Percentiles rank a stretch among this genome's conserved stretches.
phyloP scores from a whole-genome alignment of 164 flowering plant species.

The Euptelea pleiosperma region DNA sequence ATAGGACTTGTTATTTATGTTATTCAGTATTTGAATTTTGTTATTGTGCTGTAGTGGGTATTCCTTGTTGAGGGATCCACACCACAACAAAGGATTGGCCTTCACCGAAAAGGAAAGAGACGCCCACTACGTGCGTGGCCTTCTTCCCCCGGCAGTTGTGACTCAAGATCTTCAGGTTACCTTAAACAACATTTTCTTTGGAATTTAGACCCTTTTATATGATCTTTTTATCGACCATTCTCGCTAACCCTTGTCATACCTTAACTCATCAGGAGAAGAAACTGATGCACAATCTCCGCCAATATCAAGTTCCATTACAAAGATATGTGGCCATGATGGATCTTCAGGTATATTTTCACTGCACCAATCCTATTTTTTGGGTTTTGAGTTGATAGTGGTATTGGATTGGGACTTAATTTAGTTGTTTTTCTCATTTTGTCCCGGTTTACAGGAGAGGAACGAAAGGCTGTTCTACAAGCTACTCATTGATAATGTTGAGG shows the following conservation, averaged over 20 bases:
- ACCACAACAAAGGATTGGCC: conserved; percentile 75
- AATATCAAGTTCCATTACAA: conserved; percentile 76
- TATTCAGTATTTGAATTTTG: background rate
- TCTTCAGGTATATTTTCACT: conserved; percentile 47
- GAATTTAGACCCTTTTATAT: background rate
- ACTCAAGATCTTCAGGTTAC: conserved; percentile 68
- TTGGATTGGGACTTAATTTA: background rate
- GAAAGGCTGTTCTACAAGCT: conserved; percentile 77
- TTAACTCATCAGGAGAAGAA: conserved; percentile 59
- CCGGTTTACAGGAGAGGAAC: conserved; percentile 57
- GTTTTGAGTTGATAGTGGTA: background rate
- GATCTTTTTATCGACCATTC: background rate
- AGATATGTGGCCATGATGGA: conserved; percentile 79
- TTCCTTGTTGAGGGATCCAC: conserved; percentile 72
- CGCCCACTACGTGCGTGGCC: conserved; percentile 79
- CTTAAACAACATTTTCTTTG: background rate
- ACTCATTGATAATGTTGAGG: conserved; percentile 82
- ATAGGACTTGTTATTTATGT: background rate
- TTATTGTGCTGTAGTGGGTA: conserved; percentile 51
- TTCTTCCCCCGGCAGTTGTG: conserved; percentile 60
- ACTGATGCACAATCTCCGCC: conserved; percentile 57
- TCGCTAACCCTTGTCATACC: background rate
- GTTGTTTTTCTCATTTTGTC: background rate
- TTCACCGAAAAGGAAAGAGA: conserved; percentile 76
- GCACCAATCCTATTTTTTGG: background rate